These are phyloP conservation scores for Phlyctochytrium arcticum DNA, from an alignment of 192 early-diverging fungal species.

Conservation along the genomic window DNA sequence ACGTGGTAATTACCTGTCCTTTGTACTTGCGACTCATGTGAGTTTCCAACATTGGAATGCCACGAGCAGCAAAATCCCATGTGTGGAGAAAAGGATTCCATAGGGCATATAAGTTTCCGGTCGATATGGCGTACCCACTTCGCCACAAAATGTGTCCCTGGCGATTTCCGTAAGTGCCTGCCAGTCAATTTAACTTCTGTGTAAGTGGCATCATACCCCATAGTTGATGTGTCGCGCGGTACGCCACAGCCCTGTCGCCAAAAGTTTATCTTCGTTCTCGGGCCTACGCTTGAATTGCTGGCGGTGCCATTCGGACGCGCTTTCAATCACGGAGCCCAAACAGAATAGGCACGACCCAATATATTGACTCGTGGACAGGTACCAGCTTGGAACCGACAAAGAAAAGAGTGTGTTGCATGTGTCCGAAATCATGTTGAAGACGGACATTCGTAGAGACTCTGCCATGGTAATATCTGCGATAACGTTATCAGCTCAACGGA, in stretches of 20 bases:
- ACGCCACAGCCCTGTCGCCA: slow-evolving; percentile 1
- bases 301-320: slow-evolving; percentile 12
- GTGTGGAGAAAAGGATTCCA: slow-evolving; percentile 20
- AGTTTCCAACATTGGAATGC: slow-evolving; percentile 15
- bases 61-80: slow-evolving; percentile 16
- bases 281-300: slow-evolving; percentile 6
- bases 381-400: slow-evolving; percentile 2
- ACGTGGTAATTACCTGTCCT: slow-evolving; percentile 4
- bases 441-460: slow-evolving; percentile 1
- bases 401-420: slow-evolving; percentile 15
- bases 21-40: slow-evolving; percentile 16
- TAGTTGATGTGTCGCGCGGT: slow-evolving; percentile 18
- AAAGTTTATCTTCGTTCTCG: neutral
- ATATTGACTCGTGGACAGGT: neutral
- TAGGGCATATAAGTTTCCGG: slow-evolving; percentile 8
- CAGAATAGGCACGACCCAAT: neutral
- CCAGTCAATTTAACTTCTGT: neutral
- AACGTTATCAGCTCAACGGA: too few relatives aligned
- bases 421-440: slow-evolving; percentile 11
- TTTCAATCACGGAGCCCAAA: slow-evolving; percentile 7
- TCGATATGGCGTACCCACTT: slow-evolving; percentile 5
- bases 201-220: neutral
- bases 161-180: too few relatives aligned
- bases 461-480: too few relatives aligned
- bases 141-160: slow-evolving; percentile 14